A percentile compares a stretch with the other conserved stretches of the same genome.
These are phyloP conservation scores for Daldinia concentrica DNA, from an alignment of 495 filamentous ascomycete genomes.

Conservation along the genomic window DNA sequence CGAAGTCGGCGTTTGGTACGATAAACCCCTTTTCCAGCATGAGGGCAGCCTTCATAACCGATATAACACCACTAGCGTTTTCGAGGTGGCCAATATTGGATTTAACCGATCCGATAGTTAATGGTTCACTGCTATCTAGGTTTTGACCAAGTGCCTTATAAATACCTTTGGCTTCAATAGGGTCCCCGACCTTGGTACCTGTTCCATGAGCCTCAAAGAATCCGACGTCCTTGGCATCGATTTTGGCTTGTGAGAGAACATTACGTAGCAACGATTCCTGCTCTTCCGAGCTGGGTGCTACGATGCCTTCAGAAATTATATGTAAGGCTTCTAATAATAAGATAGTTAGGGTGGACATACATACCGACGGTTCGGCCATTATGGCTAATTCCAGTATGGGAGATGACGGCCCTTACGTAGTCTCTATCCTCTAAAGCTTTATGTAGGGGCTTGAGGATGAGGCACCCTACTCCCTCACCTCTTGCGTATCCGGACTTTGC, in stretches of 20 bases:
- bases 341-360: constrained; percentile 51
- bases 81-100: constrained; percentile 68
- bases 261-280: constrained; percentile 50
- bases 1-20: constrained; percentile 59
- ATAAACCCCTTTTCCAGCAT: constrained; percentile 64
- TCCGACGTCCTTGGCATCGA: constrained; percentile 55
- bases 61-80: constrained; percentile 62
- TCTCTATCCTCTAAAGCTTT: constrained; percentile 63
- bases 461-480: constrained; percentile 54
- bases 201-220: constrained; percentile 49
- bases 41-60: constrained; percentile 65
- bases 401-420: constrained; percentile 65
- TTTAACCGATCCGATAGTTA: constrained; percentile 66
- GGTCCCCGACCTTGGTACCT: constrained; percentile 53
- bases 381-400: constrained; percentile 62
- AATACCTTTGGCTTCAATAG: constrained; percentile 57
- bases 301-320: constrained; percentile 53
- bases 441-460: constrained; percentile 63
- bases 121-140: constrained; percentile 43
- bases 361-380: constrained; percentile 61
- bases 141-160: constrained; percentile 49
- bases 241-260: constrained; percentile 41
- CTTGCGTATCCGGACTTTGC: constrained; percentile 57
- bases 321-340: constrained; percentile 7
- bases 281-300: constrained; percentile 59